Evolutionary conservation across 495 filamentous ascomycete species (phyloP).

Genomic region (Thozetella sp.): DNA sequence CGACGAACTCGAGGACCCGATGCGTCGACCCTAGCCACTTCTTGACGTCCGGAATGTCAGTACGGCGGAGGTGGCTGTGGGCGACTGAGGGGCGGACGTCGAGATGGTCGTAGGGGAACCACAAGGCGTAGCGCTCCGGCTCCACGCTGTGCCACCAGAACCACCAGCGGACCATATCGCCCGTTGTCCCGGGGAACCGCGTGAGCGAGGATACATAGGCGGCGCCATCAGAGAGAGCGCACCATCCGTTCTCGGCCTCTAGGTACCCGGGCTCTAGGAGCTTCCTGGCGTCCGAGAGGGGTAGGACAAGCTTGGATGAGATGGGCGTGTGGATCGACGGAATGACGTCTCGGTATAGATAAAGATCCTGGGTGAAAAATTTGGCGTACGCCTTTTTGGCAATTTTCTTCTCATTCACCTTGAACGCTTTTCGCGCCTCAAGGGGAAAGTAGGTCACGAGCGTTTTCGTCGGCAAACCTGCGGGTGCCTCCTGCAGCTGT

Average conservation of each 20-base stretch:
- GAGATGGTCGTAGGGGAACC: not conserved
- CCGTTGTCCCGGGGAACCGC: not conserved
- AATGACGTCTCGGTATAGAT: not conserved
- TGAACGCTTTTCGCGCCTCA: not conserved
- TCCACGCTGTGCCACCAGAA: slow-evolving; percentile 3
- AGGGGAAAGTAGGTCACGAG: not conserved
- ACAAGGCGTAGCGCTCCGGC: not conserved
- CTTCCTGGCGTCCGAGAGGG: not conserved
- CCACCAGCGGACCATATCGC: slow-evolving; percentile 1
- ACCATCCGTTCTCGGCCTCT: not conserved
- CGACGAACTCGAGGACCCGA: not conserved
- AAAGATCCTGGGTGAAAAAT: not conserved
- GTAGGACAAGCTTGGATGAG: not conserved
- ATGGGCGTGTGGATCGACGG: not conserved
- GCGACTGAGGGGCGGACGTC: not conserved
- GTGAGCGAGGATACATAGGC: not conserved
- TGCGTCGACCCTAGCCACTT: slow-evolving; percentile 1
- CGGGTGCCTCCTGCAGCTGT: not conserved
- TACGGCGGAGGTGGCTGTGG: not conserved
- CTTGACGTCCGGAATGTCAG: not conserved
- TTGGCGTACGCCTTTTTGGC: not conserved
- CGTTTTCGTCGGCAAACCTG: not conserved
- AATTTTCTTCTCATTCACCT: not conserved
- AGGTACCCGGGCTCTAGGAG: not conserved
- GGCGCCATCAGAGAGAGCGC: not conserved